Evolutionary conservation across 2,329 filamentous ascomycete species (phyloP).

Genomic region (Penicillium polonicum): DNA sequence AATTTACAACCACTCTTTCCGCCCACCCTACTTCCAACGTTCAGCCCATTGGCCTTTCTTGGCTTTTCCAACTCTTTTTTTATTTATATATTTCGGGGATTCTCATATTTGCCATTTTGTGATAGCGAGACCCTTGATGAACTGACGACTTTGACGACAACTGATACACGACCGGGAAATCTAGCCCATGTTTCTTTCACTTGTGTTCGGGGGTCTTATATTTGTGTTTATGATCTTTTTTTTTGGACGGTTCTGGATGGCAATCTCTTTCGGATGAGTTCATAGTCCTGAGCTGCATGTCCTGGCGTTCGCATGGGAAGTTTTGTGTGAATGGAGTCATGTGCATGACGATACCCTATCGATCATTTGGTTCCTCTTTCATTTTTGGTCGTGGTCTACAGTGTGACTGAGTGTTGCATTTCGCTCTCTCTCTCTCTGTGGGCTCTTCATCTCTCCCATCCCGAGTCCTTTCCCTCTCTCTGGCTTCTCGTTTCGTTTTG

Average conservation of each 20-base stretch:
- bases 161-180: slow-evolving; percentile 33
- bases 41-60: background rate
- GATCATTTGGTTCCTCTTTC: slow-evolving; percentile 17
- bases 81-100: slow-evolving; percentile 20
- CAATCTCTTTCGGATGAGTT: slow-evolving; percentile 17
- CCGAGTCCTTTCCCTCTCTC: background rate
- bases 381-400: slow-evolving; percentile 26
- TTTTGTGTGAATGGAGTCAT: slow-evolving; percentile 28
- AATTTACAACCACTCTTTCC: slow-evolving; percentile 4
- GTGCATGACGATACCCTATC: slow-evolving; percentile 39
- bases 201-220: slow-evolving; percentile 29
- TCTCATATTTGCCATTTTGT: slow-evolving; percentile 14
- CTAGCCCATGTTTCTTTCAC: slow-evolving; percentile 9
- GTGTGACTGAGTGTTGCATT: slow-evolving; percentile 15
- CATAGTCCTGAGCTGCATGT: slow-evolving; percentile 27
- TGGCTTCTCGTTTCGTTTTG: slow-evolving; percentile 15
- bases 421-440: background rate
- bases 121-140: slow-evolving; percentile 30
- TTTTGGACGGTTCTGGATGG: slow-evolving; percentile 11
- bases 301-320: slow-evolving; percentile 30
- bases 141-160: slow-evolving; percentile 37
- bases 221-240: slow-evolving; percentile 21
- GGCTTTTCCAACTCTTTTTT: slow-evolving; percentile 10
- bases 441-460: background rate
- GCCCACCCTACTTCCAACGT: background rate